Percentiles rank a stretch among this genome's conserved stretches.
These are phyloP conservation scores for Pseudohyphozyma bogoriensis DNA, from an alignment of 768 basidiomycete genomes.

Conservation along the genomic window DNA sequence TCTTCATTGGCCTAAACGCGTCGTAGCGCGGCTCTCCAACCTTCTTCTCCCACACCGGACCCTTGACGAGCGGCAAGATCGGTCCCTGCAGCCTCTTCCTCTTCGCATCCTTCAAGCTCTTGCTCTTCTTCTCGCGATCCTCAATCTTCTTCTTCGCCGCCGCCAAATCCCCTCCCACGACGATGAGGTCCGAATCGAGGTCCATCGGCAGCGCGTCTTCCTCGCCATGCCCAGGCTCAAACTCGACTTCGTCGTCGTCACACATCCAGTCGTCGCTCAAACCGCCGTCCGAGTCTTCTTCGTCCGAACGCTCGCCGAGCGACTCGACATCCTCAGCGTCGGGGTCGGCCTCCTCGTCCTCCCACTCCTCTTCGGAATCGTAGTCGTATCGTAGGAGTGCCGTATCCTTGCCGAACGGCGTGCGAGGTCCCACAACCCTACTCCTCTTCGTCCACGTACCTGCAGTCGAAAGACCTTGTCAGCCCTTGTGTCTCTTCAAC, in stretches of 20 bases:
- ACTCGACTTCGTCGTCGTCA: slow-evolving; percentile 33
- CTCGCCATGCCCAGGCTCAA: slow-evolving; percentile 26
- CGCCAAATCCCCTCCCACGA: slow-evolving; percentile 5
- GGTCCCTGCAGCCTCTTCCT: slow-evolving; percentile 8
- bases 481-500: too few species aligned
- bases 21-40: background rate
- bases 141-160: slow-evolving; percentile 10
- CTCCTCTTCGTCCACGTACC: slow-evolving; percentile 82
- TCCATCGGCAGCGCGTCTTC: slow-evolving; percentile 20
- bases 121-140: slow-evolving; percentile 8
- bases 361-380: slow-evolving; percentile 95
- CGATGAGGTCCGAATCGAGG: slow-evolving; percentile 14
- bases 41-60: slow-evolving; percentile 18
- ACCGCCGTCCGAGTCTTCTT: slow-evolving; percentile 11
- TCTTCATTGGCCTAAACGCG: slow-evolving; percentile 12
- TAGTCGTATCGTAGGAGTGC: slow-evolving; percentile 75
- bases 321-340: slow-evolving; percentile 28
- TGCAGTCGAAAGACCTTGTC: slow-evolving; percentile 16
- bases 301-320: slow-evolving; percentile 14
- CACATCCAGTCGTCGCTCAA: slow-evolving; percentile 29
- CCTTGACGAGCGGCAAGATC: slow-evolving; percentile 13
- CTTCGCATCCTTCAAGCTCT: slow-evolving; percentile 4
- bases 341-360: slow-evolving; percentile 53
- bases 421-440: slow-evolving; percentile 64
- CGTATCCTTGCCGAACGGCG: slow-evolving; percentile 69